A percentile compares a stretch with the other conserved stretches of the same genome.
These are phyloP conservation scores for Zychaea mexicana DNA, from an alignment of 371 early-diverging fungal genomes.

Conservation along the genomic window DNA sequence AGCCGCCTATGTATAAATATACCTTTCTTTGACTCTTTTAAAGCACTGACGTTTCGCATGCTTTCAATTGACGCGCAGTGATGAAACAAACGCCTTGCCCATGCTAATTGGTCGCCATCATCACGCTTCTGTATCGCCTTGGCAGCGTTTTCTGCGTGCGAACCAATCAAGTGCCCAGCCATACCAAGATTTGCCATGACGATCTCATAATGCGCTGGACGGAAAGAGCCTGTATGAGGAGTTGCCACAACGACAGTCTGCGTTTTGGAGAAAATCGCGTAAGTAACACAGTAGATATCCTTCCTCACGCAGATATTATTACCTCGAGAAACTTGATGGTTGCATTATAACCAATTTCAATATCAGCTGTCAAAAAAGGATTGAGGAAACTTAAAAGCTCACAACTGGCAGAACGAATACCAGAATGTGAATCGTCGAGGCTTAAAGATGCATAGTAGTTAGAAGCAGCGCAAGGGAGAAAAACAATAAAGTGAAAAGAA, in stretches of 20 bases:
- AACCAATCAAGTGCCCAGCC: conserved; percentile 27
- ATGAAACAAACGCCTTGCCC: conserved; percentile 40
- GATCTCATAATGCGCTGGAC: conserved; percentile 50
- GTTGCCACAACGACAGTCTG: conserved; percentile 39
- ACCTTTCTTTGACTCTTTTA: conserved; percentile 24
- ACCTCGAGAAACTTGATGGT: conserved; percentile 20
- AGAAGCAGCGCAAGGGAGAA: not conserved
- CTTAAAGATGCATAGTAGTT: conserved; percentile 8
- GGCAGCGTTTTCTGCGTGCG: conserved; percentile 5
- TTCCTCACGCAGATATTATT: not conserved
- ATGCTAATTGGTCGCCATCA: conserved; percentile 14
- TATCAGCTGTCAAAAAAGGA: conserved; percentile 30
- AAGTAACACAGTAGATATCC: not conserved
- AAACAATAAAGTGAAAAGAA: no score
- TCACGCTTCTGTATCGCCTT: not conserved
- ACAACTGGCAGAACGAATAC: conserved; percentile 23
- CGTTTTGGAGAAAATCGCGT: not conserved
- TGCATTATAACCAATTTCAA: conserved; percentile 8
- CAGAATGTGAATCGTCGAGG: conserved; percentile 21
- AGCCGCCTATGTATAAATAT: conserved; percentile 7
- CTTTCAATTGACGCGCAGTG: conserved; percentile 35
- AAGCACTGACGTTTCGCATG: conserved; percentile 20
- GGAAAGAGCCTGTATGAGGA: conserved; percentile 49
- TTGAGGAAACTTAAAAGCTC: conserved; percentile 25
- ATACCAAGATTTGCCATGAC: conserved; percentile 41